A percentile compares a stretch with the other conserved stretches of the same genome.
Evolutionary conservation across 768 basidiomycete genomes (phyloP).

Genomic region (Lepiota subincarnata): DNA sequence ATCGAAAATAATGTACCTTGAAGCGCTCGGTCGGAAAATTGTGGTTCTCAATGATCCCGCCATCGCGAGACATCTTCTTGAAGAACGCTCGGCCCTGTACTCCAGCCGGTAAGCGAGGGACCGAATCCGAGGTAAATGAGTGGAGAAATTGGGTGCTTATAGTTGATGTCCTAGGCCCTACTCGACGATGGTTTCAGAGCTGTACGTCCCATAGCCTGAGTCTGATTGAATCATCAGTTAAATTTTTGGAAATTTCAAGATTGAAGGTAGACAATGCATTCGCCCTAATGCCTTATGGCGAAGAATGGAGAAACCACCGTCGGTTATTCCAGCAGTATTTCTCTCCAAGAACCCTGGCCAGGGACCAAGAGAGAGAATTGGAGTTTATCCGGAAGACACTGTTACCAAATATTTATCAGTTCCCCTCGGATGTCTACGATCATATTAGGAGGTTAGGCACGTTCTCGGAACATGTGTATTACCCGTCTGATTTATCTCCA

Average conservation of each 20-base stretch:
- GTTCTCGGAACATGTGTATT: not conserved
- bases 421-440: not conserved
- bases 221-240: not conserved
- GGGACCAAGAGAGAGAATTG: constrained; percentile 1
- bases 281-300: not conserved
- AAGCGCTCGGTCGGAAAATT: constrained; percentile 4
- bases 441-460: not conserved
- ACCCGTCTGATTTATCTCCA: not conserved
- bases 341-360: not conserved
- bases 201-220: not conserved
- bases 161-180: not conserved
- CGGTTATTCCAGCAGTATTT: too few species aligned
- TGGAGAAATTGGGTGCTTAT: too few species aligned
- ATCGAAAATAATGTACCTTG: not conserved
- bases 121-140: too few species aligned
- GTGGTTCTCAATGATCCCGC: constrained; percentile 9
- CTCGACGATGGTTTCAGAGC: not conserved
- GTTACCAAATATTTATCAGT: not conserved
- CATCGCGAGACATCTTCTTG: constrained; percentile 2
- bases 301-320: too few species aligned
- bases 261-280: not conserved
- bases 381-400: not conserved
- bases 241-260: not conserved
- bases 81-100: not conserved
- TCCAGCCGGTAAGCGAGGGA: not conserved